Base-by-base conservation (phyloP, 495 filamentous ascomycete species). In the Penicillium longicatenatum region DNA sequence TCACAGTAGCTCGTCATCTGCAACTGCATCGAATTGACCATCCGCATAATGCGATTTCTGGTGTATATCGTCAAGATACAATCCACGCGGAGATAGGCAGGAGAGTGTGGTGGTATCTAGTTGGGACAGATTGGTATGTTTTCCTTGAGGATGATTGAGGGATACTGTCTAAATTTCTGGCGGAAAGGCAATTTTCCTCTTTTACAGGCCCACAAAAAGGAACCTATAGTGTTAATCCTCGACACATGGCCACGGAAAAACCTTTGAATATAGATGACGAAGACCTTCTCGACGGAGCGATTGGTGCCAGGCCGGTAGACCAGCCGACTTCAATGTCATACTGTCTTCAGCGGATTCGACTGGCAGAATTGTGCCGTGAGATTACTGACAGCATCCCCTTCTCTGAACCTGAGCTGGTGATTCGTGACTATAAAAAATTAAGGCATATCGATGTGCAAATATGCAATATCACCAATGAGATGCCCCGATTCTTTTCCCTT, bases 71-170 rank as follows among this genome's bases (percentile, higher is more conserved):
- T 2, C 65, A 62, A 30, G 67, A 69, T 21, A 59, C 66, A 2
- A 55, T 67, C 1, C 52, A 56, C 17, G 66, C 67, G 45, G 80
- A 82, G 54, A 72, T 82, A 10, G 72, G 73, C 37, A 56, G 79
- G 41, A 70, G 80, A 45, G 63, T 80, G 6, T 82, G 79, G 79
- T 82, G 78, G 80, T 72, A 81, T 61, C 49, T 82, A 2, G 72
- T 69, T 16, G 70, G 66, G 14, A 72, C 74, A 14, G 79, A 83
- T 52, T 83, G 76, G 78, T 77, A 62, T 20, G 37, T 17, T 0
- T 11, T 7, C 11, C 26, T 22, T 5, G 17, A 31, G 5, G 5
- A 22, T 10, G 6, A 4, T 16, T 14, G 4, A 4, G 9, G 10
- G n/a, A n/a, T 10, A 12, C 7, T 14, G 22, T 50, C 16, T 24